phyloP scores from a whole-genome alignment of 106 monocot genomes.

The Hemerocallis citrina region DNA sequence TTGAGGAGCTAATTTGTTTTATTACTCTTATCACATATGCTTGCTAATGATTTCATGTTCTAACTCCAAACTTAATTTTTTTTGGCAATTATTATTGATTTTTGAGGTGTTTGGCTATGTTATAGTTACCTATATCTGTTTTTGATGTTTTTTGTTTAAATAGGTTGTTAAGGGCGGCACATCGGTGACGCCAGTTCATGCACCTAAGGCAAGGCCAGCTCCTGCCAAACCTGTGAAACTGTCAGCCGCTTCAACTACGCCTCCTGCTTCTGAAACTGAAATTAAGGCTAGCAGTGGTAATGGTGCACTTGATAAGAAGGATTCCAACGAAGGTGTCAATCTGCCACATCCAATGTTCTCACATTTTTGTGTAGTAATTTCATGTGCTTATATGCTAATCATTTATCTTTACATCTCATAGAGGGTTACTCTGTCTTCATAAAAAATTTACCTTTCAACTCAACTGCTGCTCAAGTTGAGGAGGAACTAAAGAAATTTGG shows the following conservation, averaged over 20 bases:
- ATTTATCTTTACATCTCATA: not conserved
- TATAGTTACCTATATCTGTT: no score
- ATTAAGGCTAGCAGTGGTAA: conserved; percentile 9
- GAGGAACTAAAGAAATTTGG: conserved; percentile 59
- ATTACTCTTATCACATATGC: no score
- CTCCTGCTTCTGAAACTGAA: conserved; percentile 19
- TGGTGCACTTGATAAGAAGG: conserved; percentile 16
- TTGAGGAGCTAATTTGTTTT: no score
- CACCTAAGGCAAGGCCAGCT: conserved; percentile 19
- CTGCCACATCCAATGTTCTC: not conserved
- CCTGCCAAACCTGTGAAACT: conserved; percentile 19
- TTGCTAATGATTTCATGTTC: no score
- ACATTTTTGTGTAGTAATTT: not conserved
- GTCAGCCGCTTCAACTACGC: conserved; percentile 7
- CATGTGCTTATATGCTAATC: not conserved
- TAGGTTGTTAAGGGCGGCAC: conserved; percentile 25
- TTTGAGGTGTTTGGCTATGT: no score
- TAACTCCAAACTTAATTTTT: no score
- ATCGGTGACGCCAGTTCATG: conserved; percentile 5
- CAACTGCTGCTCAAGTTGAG: conserved; percentile 39
- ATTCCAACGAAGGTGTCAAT: conserved; percentile 20
- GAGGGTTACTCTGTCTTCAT: conserved; percentile 55
- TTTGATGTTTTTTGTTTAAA: not conserved
- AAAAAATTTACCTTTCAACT: conserved; percentile 39
- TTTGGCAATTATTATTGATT: no score